Conservation (phyloP, 495 filamentous ascomycete species). For the Hyphodiscus hymeniophilus region DNA sequence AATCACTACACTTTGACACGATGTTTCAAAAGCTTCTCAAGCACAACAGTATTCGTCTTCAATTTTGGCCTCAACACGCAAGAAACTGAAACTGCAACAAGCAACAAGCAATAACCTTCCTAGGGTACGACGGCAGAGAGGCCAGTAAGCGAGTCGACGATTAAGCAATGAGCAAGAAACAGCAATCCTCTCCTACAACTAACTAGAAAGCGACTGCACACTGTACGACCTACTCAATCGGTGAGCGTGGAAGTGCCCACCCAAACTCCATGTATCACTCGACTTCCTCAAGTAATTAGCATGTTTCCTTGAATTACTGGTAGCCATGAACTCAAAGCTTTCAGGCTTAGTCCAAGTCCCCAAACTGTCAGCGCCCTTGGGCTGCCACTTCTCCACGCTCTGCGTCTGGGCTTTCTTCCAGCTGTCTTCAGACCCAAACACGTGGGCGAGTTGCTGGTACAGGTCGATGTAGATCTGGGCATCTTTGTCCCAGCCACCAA, state of each 20-base stretch:
- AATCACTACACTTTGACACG: no score
- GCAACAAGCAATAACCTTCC: no score
- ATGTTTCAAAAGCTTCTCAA: no score
- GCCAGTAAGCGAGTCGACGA: no score
- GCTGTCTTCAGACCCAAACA: constrained; percentile 1
- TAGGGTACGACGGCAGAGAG: no score
- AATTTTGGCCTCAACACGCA: no score
- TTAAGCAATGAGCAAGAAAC: no score
- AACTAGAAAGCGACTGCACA: no score
- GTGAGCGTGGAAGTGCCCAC: not conserved
- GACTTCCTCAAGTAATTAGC: constrained; percentile 1
- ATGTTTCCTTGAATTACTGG: constrained; percentile 1
- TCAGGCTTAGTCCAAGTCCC: not conserved
- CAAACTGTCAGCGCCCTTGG: not conserved
- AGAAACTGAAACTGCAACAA: no score
- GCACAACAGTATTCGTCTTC: no score
- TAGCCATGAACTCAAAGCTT: not conserved
- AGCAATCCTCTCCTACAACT: no score
- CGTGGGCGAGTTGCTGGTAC: constrained; percentile 6
- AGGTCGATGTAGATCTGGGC: not conserved
- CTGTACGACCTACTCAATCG: no score
- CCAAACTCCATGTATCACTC: not conserved
- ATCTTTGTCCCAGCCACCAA: constrained; percentile 29
- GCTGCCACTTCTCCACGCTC: constrained; percentile 1
- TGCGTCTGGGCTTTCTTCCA: not conserved